phyloP scores from a whole-genome alignment of 345 rosid genomes.

The Clausena lansium region DNA sequence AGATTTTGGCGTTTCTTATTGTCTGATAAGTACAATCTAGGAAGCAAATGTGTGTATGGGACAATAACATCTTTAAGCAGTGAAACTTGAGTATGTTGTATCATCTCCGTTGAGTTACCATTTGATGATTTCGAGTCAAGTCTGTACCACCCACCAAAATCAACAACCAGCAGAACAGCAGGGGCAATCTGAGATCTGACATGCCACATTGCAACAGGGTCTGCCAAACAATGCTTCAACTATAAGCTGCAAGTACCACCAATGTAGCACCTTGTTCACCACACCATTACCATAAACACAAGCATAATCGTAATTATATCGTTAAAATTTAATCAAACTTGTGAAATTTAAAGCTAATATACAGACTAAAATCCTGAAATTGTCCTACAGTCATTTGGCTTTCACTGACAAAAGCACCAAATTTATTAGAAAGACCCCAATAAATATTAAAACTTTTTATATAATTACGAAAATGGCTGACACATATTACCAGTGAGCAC shows the following conservation, averaged over 20 bases:
- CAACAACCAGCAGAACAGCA: conserved; percentile 87
- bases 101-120: conserved; percentile 51
- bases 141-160: conserved; percentile 95
- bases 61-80: conserved; percentile 92
- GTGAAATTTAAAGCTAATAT: not conserved
- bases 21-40: conserved; percentile 50
- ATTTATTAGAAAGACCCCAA: not conserved
- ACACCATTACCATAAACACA: not conserved
- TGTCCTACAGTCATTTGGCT: not conserved
- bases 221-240: conserved; percentile 93
- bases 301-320: not conserved
- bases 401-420: not conserved
- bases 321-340: not conserved
- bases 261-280: conserved; percentile 3
- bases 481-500: conserved; percentile 66
- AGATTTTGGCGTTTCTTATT: conserved; percentile 68
- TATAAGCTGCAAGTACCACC: conserved; percentile 38
- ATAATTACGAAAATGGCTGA: not conserved
- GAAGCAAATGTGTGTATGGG: conserved; percentile 88
- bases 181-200: conserved; percentile 76
- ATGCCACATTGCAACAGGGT: conserved; percentile 99
- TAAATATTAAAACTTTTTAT: not conserved
- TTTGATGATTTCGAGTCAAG: conserved; percentile 66
- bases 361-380: not conserved
- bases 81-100: conserved; percentile 86